Percentiles rank a stretch among this genome's conserved stretches.
phyloP scores from a whole-genome alignment of 331 rosid species.

The Rosa hybrid region DNA sequence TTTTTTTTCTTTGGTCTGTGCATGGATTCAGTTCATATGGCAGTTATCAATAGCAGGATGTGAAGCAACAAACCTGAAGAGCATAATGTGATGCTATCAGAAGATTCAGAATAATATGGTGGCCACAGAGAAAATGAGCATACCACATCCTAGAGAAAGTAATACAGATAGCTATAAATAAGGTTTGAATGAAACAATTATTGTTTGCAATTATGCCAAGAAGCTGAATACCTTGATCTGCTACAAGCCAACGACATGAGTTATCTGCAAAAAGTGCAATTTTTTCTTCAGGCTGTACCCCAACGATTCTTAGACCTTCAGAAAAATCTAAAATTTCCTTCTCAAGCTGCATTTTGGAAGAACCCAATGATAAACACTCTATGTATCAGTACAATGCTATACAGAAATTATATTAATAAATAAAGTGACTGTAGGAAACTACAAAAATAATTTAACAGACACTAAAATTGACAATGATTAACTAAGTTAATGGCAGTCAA shows the following conservation, averaged over 20 bases:
- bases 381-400: background rate
- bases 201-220: background rate
- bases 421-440: background rate
- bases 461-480: background rate
- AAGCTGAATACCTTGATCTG: conserved; percentile 69
- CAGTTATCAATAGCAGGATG: background rate
- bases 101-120: conserved; percentile 2
- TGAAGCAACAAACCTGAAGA: conserved; percentile 17
- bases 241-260: conserved; percentile 79
- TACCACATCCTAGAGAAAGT: conserved; percentile 14
- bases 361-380: background rate
- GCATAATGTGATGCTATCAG: conserved; percentile 2
- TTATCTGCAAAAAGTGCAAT: conserved; percentile 89
- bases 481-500: background rate
- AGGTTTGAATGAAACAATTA: conserved; percentile 1
- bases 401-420: background rate
- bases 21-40: background rate
- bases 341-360: conserved; percentile 54
- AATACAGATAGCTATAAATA: conserved; percentile 9
- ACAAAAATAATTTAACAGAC: background rate
- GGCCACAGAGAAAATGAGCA: conserved; percentile 16
- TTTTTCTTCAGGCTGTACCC: conserved; percentile 72
- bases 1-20: background rate
- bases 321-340: conserved; percentile 65
- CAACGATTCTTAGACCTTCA: conserved; percentile 78